Percentiles rank a stretch among this genome's conserved stretches.
phyloP scores from a whole-genome alignment of 2,329 filamentous ascomycete species.

The Apiospora arundinis region DNA sequence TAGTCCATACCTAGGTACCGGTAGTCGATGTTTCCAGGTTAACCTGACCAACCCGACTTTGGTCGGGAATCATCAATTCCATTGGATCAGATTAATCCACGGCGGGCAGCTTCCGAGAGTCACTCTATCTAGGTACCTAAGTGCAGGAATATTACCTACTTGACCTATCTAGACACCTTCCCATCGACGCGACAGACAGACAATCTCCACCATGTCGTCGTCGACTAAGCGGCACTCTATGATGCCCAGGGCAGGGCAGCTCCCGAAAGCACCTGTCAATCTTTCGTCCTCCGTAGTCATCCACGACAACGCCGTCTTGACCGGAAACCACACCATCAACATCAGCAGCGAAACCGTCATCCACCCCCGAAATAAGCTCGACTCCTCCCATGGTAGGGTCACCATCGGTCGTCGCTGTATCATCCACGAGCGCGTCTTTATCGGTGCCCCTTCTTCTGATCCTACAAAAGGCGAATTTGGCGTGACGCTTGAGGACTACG shows the following conservation, averaged over 20 bases:
- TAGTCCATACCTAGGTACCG: too few species aligned
- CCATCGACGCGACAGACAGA: not conserved
- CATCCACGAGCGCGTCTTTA: slow-evolving; percentile 71
- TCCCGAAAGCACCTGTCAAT: slow-evolving; percentile 66
- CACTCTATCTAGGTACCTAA: not conserved
- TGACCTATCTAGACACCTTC: too few species aligned
- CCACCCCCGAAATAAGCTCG: slow-evolving; percentile 84
- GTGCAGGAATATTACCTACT: not conserved
- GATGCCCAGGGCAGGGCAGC: slow-evolving; percentile 58
- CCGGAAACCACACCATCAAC: slow-evolving; percentile 78
- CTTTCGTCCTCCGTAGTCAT: slow-evolving; percentile 67
- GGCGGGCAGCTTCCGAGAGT: not conserved
- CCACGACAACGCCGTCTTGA: slow-evolving; percentile 66
- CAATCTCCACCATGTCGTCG: slow-evolving; percentile 45
- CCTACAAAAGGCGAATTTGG: slow-evolving; percentile 48
- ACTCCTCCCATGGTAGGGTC: slow-evolving; percentile 79
- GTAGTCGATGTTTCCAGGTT: slow-evolving; percentile 6
- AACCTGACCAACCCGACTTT: not conserved
- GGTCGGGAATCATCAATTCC: not conserved
- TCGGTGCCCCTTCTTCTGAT: slow-evolving; percentile 54
- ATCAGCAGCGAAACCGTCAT: slow-evolving; percentile 80
- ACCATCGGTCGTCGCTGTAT: slow-evolving; percentile 83
- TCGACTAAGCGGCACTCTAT: slow-evolving; percentile 62
- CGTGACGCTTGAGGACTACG: slow-evolving; percentile 65
- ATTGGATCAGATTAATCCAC: not conserved